phyloP scores from a whole-genome alignment of 805 yeast species.

The Metschnikowia orientalis region DNA sequence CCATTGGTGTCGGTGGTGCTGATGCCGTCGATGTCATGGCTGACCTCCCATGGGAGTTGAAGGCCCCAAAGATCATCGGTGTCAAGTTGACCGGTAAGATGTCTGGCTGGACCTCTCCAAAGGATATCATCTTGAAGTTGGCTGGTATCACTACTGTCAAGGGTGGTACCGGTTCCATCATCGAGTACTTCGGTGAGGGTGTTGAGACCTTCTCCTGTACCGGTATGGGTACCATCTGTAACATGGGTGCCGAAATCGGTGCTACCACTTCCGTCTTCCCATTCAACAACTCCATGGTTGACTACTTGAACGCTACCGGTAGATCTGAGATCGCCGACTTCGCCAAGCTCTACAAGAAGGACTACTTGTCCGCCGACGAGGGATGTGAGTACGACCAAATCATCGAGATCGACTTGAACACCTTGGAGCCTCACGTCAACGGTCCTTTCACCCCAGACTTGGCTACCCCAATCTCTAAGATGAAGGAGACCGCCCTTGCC shows the following conservation, averaged over 20 bases:
- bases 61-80: slow-evolving; percentile 95
- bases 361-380: slow-evolving; percentile 78
- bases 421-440: slow-evolving; percentile 91
- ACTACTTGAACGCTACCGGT: slow-evolving; percentile 81
- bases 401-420: slow-evolving; percentile 82
- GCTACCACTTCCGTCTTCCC: slow-evolving; percentile 98
- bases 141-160: slow-evolving; percentile 94
- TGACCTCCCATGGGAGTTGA: slow-evolving; percentile 92
- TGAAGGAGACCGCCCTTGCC: slow-evolving; percentile 76
- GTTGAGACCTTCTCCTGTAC: slow-evolving; percentile 89
- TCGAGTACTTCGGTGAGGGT: slow-evolving; percentile 96
- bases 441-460: slow-evolving; percentile 99
- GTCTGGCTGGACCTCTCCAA: slow-evolving; percentile 96
- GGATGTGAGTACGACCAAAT: slow-evolving; percentile 93
- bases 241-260: slow-evolving; percentile 99
- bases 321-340: slow-evolving; percentile 81
- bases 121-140: slow-evolving; percentile 87
- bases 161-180: slow-evolving; percentile 97
- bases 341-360: slow-evolving; percentile 61
- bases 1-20: slow-evolving; percentile 99
- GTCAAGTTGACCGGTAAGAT: slow-evolving; percentile 88
- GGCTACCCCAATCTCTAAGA: slow-evolving; percentile 88
- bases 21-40: slow-evolving; percentile 98
- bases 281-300: slow-evolving; percentile 83
- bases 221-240: slow-evolving; percentile 99